Percentiles rank a stretch among this genome's conserved stretches.
These are phyloP conservation scores for Xylaria hypoxylon DNA, from an alignment of 2,329 filamentous ascomycete genomes.

Conservation along the genomic window DNA sequence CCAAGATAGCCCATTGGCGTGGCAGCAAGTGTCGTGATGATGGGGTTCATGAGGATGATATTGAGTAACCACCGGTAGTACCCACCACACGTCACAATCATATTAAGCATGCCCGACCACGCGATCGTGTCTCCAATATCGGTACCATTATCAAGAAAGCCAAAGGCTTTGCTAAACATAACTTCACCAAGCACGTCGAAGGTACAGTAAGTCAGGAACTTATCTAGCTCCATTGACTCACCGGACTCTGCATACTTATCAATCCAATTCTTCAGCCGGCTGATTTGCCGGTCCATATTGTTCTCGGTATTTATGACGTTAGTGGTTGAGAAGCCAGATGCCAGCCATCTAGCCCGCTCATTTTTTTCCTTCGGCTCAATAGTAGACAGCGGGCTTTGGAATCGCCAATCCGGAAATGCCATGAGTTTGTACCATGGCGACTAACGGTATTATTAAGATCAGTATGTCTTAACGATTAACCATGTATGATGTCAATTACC, in stretches of 20 bases:
- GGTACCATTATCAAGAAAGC: constrained; percentile 47
- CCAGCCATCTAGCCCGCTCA: constrained; percentile 50
- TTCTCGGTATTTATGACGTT: constrained; percentile 45
- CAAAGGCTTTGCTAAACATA: constrained; percentile 49
- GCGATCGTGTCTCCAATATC: constrained; percentile 46
- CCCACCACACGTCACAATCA: constrained; percentile 22
- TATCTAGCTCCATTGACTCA: constrained; percentile 38
- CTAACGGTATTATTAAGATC: constrained; percentile 30
- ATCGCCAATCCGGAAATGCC: constrained; percentile 55
- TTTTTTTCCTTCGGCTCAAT: constrained; percentile 53
- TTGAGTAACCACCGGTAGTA: constrained; percentile 34
- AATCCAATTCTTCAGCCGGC: constrained; percentile 39
- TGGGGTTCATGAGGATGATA: constrained; percentile 39
- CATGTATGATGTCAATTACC: constrained; percentile 38
- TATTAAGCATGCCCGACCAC: constrained; percentile 18
- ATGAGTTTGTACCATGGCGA: constrained; percentile 52
- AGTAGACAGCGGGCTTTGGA: constrained; percentile 55
- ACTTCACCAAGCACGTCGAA: constrained; percentile 52
- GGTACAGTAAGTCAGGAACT: constrained; percentile 47
- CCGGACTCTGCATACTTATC: constrained; percentile 35
- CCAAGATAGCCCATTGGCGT: constrained; percentile 26
- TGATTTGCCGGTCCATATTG: constrained; percentile 38
- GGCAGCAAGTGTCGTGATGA: constrained; percentile 17
- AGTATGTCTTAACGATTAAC: constrained; percentile 16
- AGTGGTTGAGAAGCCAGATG: constrained; percentile 51